Evolutionary conservation across 129 eudicot species (phyloP).

Genomic region (Lactuca sativa): DNA sequence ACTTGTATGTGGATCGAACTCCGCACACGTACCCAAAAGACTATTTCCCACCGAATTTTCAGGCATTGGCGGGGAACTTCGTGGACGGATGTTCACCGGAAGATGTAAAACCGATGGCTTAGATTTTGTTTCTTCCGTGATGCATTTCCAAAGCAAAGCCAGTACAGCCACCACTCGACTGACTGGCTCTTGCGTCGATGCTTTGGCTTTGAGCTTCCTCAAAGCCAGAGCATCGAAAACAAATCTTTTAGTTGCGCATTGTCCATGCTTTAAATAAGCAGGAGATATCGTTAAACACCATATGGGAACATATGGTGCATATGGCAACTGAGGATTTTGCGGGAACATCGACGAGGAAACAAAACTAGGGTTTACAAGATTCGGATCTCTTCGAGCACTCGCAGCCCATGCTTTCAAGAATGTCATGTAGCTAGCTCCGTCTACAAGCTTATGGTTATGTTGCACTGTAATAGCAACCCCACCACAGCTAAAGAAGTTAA

Average conservation of each 20-base stretch:
- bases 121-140: not conserved
- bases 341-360: constrained; percentile 19
- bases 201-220: constrained; percentile 21
- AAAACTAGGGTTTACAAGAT: constrained; percentile 13
- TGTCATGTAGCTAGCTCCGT: constrained; percentile 18
- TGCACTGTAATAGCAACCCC: constrained; percentile 32
- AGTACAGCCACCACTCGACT: constrained; percentile 12
- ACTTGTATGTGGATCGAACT: not conserved
- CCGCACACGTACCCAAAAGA: not conserved
- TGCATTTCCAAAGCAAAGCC: constrained; percentile 34
- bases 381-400: constrained; percentile 1
- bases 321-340: constrained; percentile 8
- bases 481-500: constrained; percentile 34
- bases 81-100: constrained; percentile 13
- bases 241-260: constrained; percentile 26
- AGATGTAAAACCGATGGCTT: constrained; percentile 6
- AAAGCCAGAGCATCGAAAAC: constrained; percentile 23
- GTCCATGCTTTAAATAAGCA: constrained; percentile 6
- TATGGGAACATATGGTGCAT: constrained; percentile 5
- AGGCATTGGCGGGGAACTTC: constrained; percentile 27
- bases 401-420: constrained; percentile 37
- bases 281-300: constrained; percentile 7
- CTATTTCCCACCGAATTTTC: constrained; percentile 19
- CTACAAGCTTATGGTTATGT: constrained; percentile 29
- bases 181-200: constrained; percentile 1